These are phyloP conservation scores for Sporormia fimetaria DNA, from an alignment of 495 filamentous ascomycete species.

Conservation along the genomic window DNA sequence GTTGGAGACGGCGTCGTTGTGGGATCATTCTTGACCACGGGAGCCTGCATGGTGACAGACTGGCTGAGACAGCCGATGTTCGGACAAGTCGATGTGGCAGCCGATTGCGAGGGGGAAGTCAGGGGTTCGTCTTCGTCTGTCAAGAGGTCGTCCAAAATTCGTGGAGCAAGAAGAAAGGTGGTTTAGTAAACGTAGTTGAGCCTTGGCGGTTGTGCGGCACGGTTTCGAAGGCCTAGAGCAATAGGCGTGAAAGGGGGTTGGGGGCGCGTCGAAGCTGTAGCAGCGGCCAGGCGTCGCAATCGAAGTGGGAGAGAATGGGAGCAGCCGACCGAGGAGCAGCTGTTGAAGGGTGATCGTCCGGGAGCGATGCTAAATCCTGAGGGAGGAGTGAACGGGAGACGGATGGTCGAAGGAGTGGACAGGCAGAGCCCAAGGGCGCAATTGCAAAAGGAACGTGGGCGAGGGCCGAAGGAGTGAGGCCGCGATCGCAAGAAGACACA, in stretches of 20 bases:
- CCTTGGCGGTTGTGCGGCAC: conserved; percentile 12
- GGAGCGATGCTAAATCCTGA: conserved; percentile 23
- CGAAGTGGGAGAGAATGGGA: conserved; percentile 16
- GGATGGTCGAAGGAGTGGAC: conserved; percentile 26
- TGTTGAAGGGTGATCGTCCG: conserved; percentile 21
- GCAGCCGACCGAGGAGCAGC: conserved; percentile 24
- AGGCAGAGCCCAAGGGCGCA: conserved; percentile 20
- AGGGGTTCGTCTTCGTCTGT: conserved; percentile 9
- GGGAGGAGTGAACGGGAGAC: conserved; percentile 14
- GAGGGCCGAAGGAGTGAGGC: conserved; percentile 28
- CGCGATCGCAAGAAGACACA: conserved; percentile 23
- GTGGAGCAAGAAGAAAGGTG: conserved; percentile 17
- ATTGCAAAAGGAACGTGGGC: conserved; percentile 23
- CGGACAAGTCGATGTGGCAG: conserved; percentile 2
- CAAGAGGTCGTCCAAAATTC: conserved; percentile 19
- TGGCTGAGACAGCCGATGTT: conserved; percentile 6
- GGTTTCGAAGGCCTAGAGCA: conserved; percentile 19
- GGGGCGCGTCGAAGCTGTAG: conserved; percentile 1
- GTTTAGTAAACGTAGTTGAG: conserved; percentile 13
- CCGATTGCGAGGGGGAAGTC: conserved; percentile 1
- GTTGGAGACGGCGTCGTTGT: conserved; percentile 23
- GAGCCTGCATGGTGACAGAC: conserved; percentile 14
- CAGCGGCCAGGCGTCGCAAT: conserved; percentile 24
- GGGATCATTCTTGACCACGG: conserved; percentile 16
- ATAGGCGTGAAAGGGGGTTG: conserved; percentile 18